phyloP scores from a whole-genome alignment of 164 flowering plant species.

The Platanus orientalis region DNA sequence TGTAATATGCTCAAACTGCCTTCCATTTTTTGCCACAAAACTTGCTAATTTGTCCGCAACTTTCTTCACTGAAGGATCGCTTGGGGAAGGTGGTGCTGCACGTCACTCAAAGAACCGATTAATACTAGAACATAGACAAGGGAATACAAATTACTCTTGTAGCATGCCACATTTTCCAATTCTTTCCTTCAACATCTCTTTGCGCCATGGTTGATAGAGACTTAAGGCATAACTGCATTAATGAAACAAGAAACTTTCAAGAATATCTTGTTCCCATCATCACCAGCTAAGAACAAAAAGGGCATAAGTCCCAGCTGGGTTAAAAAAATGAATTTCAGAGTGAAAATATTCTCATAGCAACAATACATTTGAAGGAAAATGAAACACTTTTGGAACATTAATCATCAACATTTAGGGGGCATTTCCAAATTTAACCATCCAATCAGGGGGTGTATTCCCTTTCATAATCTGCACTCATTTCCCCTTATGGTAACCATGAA shows the following conservation, averaged over 20 bases:
- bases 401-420: no score
- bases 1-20: slow-evolving; percentile 84
- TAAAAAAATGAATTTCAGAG: not conserved
- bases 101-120: slow-evolving; percentile 98
- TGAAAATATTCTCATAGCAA: not conserved
- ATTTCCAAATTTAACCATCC: no score
- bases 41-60: slow-evolving; percentile 96
- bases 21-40: slow-evolving; percentile 98
- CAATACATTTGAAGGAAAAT: no score
- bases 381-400: no score
- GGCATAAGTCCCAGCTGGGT: no score
- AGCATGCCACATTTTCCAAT: slow-evolving; percentile 85
- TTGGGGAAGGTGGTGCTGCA: slow-evolving; percentile 95
- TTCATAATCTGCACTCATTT: no score
- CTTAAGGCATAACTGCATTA: slow-evolving; percentile 80
- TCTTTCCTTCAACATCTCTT: slow-evolving; percentile 82
- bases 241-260: slow-evolving; percentile 76
- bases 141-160: slow-evolving; percentile 88
- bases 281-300: no score
- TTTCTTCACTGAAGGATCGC: slow-evolving; percentile 90
- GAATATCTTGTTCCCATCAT: slow-evolving; percentile 47
- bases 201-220: slow-evolving; percentile 68
- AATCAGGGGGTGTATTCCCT: no score
- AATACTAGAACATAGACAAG: slow-evolving; percentile 96
- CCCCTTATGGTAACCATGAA: no score